Percentiles rank a stretch among this genome's conserved stretches.
Conservation (phyloP, 202 grass and related monocot genomes). For the Cymbopogon flexuosus region DNA sequence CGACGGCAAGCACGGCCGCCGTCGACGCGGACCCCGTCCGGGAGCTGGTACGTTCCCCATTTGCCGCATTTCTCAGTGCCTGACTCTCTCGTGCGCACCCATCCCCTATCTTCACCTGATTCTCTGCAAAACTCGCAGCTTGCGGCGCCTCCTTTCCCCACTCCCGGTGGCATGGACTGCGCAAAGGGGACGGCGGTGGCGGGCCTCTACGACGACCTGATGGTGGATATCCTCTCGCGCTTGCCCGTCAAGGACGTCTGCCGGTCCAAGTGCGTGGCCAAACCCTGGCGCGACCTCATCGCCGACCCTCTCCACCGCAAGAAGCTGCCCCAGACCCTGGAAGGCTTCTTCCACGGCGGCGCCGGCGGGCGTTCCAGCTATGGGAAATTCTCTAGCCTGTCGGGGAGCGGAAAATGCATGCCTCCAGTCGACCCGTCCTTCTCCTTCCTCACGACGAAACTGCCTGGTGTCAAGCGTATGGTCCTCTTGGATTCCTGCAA, state of each 20-base stretch:
- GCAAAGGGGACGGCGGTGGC: not conserved
- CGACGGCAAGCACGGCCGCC: not conserved
- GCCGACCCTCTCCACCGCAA: not conserved
- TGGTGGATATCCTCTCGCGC: slow-evolving; percentile 2
- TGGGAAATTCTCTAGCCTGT: not conserved
- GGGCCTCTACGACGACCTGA: not conserved
- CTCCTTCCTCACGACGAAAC: not conserved
- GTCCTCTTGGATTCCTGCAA: slow-evolving; percentile 4
- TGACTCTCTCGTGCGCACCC: not conserved
- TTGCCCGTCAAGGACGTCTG: slow-evolving; percentile 5
- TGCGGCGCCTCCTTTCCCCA: not conserved
- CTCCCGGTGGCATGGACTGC: not conserved
- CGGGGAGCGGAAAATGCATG: not conserved
- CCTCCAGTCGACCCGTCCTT: not conserved
- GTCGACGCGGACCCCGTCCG: too few relatives aligned
- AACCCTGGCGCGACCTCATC: slow-evolving; percentile 3
- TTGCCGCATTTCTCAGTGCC: not conserved
- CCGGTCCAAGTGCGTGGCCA: not conserved
- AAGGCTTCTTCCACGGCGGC: not conserved
- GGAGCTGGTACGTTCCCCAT: not conserved
- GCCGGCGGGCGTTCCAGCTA: fast-evolving
- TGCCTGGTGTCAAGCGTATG: not conserved
- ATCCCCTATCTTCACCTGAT: not conserved
- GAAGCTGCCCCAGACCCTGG: not conserved
- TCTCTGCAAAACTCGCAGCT: not conserved